Evolutionary conservation across 805 yeast species (phyloP).

Genomic region (Wickerhamomyces ciferrii): DNA sequence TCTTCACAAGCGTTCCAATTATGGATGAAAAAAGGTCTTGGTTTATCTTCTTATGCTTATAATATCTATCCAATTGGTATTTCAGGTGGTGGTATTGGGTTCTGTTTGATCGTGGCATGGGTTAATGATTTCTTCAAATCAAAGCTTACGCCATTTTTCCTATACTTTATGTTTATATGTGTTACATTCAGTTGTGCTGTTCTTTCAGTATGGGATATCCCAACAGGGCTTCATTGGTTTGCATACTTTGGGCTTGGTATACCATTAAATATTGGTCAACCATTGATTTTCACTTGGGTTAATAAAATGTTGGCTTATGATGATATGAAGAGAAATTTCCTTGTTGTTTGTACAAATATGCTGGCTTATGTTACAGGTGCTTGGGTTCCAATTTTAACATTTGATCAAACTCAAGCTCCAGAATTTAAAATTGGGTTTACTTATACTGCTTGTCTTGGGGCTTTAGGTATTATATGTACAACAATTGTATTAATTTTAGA

Average conservation of each 20-base stretch:
- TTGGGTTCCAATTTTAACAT: conserved; percentile 33
- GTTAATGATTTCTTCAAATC: conserved; percentile 30
- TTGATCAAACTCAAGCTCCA: conserved; percentile 29
- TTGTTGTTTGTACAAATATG: conserved; percentile 31
- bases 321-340: conserved; percentile 22
- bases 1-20: conserved; percentile 36
- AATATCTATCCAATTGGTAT: conserved; percentile 34
- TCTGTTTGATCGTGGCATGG: conserved; percentile 29
- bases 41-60: conserved; percentile 25
- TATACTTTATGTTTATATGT: conserved; percentile 30
- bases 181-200: conserved; percentile 37
- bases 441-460: conserved; percentile 27
- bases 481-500: not conserved
- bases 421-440: conserved; percentile 29
- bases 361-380: conserved; percentile 33
- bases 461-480: conserved; percentile 23
- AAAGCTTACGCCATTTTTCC: conserved; percentile 29
- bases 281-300: conserved; percentile 48
- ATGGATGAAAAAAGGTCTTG: conserved; percentile 35
- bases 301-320: conserved; percentile 33
- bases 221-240: conserved; percentile 42
- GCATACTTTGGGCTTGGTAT: conserved; percentile 40
- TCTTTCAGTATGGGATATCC: conserved; percentile 40
- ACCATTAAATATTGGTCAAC: conserved; percentile 47
- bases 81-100: conserved; percentile 30